These are phyloP conservation scores for Pseudozyma sp. DNA, from an alignment of 1,284 basidiomycete species.

Conservation along the genomic window DNA sequence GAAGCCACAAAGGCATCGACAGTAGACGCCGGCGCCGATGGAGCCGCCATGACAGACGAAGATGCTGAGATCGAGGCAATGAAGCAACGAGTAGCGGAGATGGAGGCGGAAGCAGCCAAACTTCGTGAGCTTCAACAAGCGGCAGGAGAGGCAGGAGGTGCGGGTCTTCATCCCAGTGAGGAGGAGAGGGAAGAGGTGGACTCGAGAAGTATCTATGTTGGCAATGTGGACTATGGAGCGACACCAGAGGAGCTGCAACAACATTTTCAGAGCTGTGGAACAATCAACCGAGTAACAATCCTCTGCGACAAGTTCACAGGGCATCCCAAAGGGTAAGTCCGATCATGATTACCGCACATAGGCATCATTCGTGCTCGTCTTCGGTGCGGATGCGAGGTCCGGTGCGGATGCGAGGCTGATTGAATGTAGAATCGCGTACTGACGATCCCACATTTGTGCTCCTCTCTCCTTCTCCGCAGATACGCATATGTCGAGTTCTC, in stretches of 20 bases:
- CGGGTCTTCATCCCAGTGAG: conserved; percentile 50
- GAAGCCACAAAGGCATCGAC: conserved; percentile 3
- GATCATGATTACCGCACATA: neutral
- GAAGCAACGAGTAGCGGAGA: conserved; percentile 83
- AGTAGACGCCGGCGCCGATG: conserved; percentile 17
- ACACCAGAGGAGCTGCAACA: conserved; percentile 98
- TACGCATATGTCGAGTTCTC: conserved; percentile 99
- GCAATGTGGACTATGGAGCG: conserved; percentile 97
- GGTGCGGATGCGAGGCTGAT: neutral
- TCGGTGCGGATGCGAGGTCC: neutral
- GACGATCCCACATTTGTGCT: neutral
- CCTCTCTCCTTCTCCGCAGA: conserved; percentile 71
- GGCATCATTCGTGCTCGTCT: neutral
- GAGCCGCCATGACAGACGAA: conserved; percentile 48
- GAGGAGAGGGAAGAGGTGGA: conserved; percentile 78
- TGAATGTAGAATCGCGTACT: neutral
- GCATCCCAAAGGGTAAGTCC: conserved; percentile 92
- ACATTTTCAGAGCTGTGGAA: conserved; percentile 97
- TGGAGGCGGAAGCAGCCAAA: conserved; percentile 90
- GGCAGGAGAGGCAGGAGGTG: conserved; percentile 73
- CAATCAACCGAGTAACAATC: conserved; percentile 98
- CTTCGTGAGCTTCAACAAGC: conserved; percentile 89
- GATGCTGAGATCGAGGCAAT: conserved; percentile 75
- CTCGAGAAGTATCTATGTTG: conserved; percentile 90
- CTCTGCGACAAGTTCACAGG: conserved; percentile 99